phyloP scores from a whole-genome alignment of 129 eudicot genomes.

The Artemisia annua region DNA sequence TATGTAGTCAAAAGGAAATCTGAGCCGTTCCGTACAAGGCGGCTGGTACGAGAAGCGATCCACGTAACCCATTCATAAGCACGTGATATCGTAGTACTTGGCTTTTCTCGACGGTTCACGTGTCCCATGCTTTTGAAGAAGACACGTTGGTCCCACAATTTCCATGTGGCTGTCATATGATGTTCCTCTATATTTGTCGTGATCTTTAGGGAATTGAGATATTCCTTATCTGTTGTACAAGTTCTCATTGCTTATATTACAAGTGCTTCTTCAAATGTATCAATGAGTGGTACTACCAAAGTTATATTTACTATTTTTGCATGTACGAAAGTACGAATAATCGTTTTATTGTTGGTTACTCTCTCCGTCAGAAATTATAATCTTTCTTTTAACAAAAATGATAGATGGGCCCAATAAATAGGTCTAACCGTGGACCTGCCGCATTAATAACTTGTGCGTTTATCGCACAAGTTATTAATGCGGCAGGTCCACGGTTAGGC shows the following conservation, averaged over 20 bases:
- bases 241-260: neutral
- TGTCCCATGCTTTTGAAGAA: conserved; percentile 26
- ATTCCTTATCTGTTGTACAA: conserved; percentile 24
- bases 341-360: no score
- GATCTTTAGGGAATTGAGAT: conserved; percentile 2
- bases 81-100: conserved; percentile 22
- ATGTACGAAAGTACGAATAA: no score
- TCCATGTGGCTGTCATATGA: conserved; percentile 17
- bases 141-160: conserved; percentile 26
- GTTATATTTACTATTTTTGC: no score
- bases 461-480: no score
- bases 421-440: no score
- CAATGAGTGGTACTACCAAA: no score
- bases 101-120: conserved; percentile 39
- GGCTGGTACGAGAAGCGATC: conserved; percentile 30
- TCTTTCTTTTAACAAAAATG: no score
- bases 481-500: no score
- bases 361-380: no score
- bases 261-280: neutral
- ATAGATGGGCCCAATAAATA: no score
- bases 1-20: conserved; percentile 20
- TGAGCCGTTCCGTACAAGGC: conserved; percentile 37
- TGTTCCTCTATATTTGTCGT: conserved; percentile 21
- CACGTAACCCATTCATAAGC: conserved; percentile 22
- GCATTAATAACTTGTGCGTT: no score